Evolutionary conservation across 495 filamentous ascomycete genomes (phyloP).

Genomic region (Lophiotrema nucula): DNA sequence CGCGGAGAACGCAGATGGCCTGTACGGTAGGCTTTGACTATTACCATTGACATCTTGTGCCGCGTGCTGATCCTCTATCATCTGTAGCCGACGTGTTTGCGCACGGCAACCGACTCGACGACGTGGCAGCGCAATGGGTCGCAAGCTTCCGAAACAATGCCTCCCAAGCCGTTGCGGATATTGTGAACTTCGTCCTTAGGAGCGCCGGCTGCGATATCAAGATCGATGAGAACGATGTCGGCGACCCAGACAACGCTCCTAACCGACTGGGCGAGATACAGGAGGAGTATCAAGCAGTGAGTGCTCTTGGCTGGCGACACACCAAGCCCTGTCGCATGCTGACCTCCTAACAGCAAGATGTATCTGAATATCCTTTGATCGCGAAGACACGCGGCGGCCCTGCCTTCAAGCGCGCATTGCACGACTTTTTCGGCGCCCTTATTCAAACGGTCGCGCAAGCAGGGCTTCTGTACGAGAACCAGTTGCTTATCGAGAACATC

Average conservation of each 20-base stretch:
- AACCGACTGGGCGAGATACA: slow-evolving; percentile 72
- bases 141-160: slow-evolving; percentile 67
- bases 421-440: slow-evolving; percentile 72
- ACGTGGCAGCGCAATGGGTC: slow-evolving; percentile 80
- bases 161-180: slow-evolving; percentile 66
- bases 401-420: slow-evolving; percentile 71
- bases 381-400: slow-evolving; percentile 69
- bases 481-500: slow-evolving; percentile 76
- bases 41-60: too few relatives aligned
- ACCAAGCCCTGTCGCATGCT: slow-evolving; percentile 8
- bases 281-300: slow-evolving; percentile 70
- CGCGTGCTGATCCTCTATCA: too few relatives aligned
- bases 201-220: slow-evolving; percentile 75
- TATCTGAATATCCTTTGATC: slow-evolving; percentile 90
- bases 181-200: slow-evolving; percentile 86
- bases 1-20: slow-evolving; percentile 57
- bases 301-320: too few relatives aligned
- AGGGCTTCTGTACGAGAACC: slow-evolving; percentile 71
- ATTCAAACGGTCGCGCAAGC: slow-evolving; percentile 72
- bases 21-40: slow-evolving; percentile 63
- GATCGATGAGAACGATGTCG: slow-evolving; percentile 73
- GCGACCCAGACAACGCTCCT: slow-evolving; percentile 77
- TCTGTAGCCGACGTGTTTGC: slow-evolving; percentile 73
- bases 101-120: slow-evolving; percentile 65
- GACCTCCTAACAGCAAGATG: slow-evolving; percentile 57